Percentiles rank a stretch among this genome's conserved stretches.
Evolutionary conservation across 345 rosid genomes (phyloP).

Genomic region (Barbarea vulgaris): DNA sequence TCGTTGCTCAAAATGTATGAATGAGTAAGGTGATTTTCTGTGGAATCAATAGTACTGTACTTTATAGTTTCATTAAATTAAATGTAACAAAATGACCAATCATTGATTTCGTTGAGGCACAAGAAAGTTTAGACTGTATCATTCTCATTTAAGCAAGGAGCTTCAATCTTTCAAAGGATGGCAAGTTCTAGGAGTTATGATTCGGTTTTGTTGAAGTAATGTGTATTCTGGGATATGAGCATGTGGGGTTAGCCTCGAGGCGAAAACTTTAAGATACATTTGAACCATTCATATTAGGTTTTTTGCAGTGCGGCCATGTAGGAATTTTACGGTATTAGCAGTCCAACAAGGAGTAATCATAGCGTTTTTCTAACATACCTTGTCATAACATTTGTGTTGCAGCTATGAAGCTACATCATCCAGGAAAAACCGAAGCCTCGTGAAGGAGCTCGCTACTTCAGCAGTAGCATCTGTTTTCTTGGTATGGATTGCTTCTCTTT

Average conservation of each 20-base stretch:
- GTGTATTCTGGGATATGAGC: neutral
- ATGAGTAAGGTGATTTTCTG: neutral
- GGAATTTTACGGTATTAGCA: neutral
- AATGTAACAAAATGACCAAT: neutral
- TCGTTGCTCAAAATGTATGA: neutral
- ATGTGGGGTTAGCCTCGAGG: neutral
- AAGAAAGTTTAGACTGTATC: conserved; percentile 2
- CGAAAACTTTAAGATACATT: neutral
- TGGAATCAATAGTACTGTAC: neutral
- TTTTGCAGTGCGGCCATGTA: too few species aligned
- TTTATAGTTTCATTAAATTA: neutral
- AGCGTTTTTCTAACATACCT: neutral
- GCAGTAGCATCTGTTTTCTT: conserved; percentile 80
- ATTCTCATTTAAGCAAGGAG: neutral
- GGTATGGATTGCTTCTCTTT: conserved; percentile 49
- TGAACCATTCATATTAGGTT: neutral
- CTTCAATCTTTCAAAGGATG: neutral
- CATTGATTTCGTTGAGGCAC: neutral
- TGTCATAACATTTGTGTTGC: conserved; percentile 24
- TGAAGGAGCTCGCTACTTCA: conserved; percentile 71
- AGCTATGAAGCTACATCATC: conserved; percentile 93
- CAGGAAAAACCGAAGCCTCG: conserved; percentile 66
- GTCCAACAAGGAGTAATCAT: neutral
- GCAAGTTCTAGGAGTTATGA: neutral
- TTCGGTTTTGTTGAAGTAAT: neutral